These are phyloP conservation scores for Setaria viridis DNA, from an alignment of 202 grass and related monocot genomes.

Conservation along the genomic window DNA sequence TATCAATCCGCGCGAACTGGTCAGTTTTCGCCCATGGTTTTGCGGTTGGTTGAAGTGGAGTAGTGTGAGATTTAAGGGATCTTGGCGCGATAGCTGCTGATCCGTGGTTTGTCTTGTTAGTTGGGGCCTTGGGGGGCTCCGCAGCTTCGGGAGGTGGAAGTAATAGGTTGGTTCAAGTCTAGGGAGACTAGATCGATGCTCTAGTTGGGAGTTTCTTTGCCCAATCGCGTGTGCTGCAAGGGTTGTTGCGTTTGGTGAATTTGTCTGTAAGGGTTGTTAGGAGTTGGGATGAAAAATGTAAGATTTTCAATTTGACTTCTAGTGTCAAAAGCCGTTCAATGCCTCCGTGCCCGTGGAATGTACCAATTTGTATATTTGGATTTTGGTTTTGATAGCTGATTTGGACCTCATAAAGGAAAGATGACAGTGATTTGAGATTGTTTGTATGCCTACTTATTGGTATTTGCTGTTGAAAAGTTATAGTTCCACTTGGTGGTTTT, in stretches of 20 bases:
- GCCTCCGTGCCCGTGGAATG: not conserved
- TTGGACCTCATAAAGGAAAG: constrained; percentile 4
- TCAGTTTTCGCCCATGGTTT: not conserved
- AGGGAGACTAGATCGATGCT: not conserved
- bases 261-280: constrained; percentile 25
- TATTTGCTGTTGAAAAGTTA: not conserved
- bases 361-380: not conserved
- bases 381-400: constrained; percentile 3
- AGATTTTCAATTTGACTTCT: constrained; percentile 19
- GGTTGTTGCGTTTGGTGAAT: not conserved
- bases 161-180: not conserved
- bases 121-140: not conserved
- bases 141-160: not conserved
- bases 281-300: not conserved
- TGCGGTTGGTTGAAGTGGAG: not conserved
- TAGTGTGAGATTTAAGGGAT: constrained; percentile 14
- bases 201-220: constrained; percentile 22
- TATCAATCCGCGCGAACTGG: not conserved
- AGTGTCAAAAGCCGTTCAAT: not conserved
- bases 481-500: not conserved
- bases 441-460: not conserved
- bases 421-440: not conserved
- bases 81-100: constrained; percentile 27
- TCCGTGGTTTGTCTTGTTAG: constrained; percentile 29
- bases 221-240: not conserved